phyloP scores from a whole-genome alignment of 306 rosid species.

The Oemleria cerasiformis region DNA sequence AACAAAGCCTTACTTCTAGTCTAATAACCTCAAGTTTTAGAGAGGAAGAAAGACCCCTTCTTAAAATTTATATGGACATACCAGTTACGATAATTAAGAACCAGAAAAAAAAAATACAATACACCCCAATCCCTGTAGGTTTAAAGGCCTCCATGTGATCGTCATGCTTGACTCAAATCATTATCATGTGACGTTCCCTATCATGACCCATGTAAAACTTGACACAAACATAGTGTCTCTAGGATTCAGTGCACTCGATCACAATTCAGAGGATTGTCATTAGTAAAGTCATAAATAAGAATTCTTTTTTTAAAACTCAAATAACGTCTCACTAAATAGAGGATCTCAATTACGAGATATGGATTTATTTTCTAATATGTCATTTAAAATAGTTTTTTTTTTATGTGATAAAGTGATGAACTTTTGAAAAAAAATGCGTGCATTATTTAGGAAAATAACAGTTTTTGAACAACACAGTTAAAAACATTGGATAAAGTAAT shows the following conservation, averaged over 20 bases:
- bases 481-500: not conserved
- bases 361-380: not conserved
- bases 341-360: not conserved
- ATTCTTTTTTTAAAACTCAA: not conserved
- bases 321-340: not conserved
- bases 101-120: not conserved
- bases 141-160: not conserved
- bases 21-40: no score
- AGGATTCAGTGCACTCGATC: no score
- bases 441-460: no score
- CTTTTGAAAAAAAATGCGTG: no score
- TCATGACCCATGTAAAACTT: not conserved
- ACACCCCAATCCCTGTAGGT: not conserved
- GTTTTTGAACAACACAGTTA: no score
- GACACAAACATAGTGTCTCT: no score
- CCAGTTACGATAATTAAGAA: conserved; percentile 3
- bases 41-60: not conserved
- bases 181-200: not conserved
- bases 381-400: no score
- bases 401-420: no score
- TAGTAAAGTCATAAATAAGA: not conserved
- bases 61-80: not conserved
- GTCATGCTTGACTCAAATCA: not conserved
- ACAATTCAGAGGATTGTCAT: not conserved
- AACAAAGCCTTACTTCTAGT: no score